Percentiles rank a stretch among this genome's conserved stretches.
These are phyloP conservation scores for Aspergillus sp. DNA, from an alignment of 2,329 filamentous ascomycete species.

Conservation along the genomic window DNA sequence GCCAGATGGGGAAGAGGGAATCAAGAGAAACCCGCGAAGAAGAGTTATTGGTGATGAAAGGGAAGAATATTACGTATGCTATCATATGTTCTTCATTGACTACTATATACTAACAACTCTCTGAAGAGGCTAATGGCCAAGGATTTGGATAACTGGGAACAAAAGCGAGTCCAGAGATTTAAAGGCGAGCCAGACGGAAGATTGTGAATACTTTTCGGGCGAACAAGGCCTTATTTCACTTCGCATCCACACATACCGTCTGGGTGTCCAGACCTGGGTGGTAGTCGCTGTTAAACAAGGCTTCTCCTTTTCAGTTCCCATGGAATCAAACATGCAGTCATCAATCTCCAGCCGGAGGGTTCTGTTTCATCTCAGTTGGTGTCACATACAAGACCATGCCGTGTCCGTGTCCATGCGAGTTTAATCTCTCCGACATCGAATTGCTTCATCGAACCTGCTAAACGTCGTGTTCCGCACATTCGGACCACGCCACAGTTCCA, in stretches of 20 bases:
- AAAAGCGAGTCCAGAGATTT: constrained; percentile 84
- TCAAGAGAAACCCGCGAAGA: constrained; percentile 46
- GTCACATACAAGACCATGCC: too few relatives aligned
- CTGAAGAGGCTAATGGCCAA: constrained; percentile 70
- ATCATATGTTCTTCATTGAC: background rate
- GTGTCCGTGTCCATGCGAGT: too few relatives aligned
- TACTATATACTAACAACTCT: constrained; percentile 8
- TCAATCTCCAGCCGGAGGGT: too few relatives aligned
- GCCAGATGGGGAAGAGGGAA: constrained; percentile 68
- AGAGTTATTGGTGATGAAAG: constrained; percentile 37
- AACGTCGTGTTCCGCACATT: too few relatives aligned
- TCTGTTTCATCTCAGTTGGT: too few relatives aligned
- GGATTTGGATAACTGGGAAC: constrained; percentile 93
- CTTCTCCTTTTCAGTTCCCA: too few relatives aligned
- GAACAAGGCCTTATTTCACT: background rate
- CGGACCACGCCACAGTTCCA: too few relatives aligned
- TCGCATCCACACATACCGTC: background rate
- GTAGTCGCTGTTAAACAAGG: too few relatives aligned
- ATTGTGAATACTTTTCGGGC: constrained; percentile 30
- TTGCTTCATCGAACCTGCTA: too few relatives aligned
- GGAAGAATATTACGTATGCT: constrained; percentile 44
- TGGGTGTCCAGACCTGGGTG: too few relatives aligned
- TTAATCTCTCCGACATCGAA: too few relatives aligned
- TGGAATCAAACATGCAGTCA: too few relatives aligned
- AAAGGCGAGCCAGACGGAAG: constrained; percentile 85